phyloP scores from a whole-genome alignment of 345 rosid genomes.

The Pseudoturritis turrita region DNA sequence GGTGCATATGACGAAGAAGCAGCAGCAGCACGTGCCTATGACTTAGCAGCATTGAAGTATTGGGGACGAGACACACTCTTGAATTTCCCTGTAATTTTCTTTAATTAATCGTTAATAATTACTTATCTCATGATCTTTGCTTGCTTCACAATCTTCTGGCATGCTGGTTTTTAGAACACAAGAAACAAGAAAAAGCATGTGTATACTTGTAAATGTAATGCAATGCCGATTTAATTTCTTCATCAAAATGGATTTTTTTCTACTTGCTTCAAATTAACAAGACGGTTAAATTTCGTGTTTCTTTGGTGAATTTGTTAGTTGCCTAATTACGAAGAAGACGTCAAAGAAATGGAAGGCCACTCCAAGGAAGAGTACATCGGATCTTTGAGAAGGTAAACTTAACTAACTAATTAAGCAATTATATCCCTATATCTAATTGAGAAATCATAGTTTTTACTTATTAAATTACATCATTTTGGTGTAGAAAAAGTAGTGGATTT shows the following conservation, averaged over 20 bases:
- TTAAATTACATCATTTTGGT: neutral
- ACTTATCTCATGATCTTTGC: slow-evolving; percentile 5
- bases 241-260: neutral
- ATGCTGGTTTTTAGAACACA: neutral
- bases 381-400: slow-evolving; percentile 68
- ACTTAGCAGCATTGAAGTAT: slow-evolving; percentile 91
- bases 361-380: slow-evolving; percentile 88
- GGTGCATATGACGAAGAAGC: slow-evolving; percentile 93
- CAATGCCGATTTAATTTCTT: neutral
- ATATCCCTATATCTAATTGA: neutral
- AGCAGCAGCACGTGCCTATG: slow-evolving; percentile 94
- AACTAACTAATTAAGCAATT: neutral
- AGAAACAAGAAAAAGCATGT: neutral
- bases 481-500: slow-evolving; percentile 93
- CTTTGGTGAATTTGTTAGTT: slow-evolving; percentile 32
- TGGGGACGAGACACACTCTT: slow-evolving; percentile 90
- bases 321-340: slow-evolving; percentile 50
- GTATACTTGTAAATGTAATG: neutral
- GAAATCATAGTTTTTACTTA: neutral
- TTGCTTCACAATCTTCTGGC: neutral
- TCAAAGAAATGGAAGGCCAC: slow-evolving; percentile 72
- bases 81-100: slow-evolving; percentile 65
- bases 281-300: neutral
- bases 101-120: neutral
- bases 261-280: neutral